phyloP scores from a whole-genome alignment of 2,329 filamentous ascomycete genomes.

The Diaporthe sp. region DNA sequence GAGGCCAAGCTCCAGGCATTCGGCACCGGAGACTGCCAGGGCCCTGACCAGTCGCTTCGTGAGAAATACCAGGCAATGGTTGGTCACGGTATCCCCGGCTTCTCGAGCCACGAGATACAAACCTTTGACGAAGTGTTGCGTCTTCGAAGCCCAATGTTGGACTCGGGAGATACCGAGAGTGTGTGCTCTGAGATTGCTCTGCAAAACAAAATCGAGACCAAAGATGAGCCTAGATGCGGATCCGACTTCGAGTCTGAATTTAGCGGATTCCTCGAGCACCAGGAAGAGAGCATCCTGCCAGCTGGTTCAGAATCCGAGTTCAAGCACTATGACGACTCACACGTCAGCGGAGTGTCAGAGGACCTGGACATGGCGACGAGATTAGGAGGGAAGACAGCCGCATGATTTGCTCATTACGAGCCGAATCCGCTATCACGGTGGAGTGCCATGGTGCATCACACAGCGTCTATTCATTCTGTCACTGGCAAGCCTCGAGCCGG shows the following conservation, averaged over 20 bases:
- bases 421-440: background rate
- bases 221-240: background rate
- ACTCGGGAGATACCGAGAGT: background rate
- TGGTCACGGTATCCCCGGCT: slow-evolving; percentile 33
- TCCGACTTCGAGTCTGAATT: slow-evolving; percentile 5
- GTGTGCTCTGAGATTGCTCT: background rate
- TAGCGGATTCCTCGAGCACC: slow-evolving; percentile 34
- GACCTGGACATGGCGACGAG: slow-evolving; percentile 29
- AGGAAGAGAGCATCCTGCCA: slow-evolving; percentile 30
- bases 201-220: background rate
- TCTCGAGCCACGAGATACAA: slow-evolving; percentile 15
- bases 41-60: slow-evolving; percentile 25
- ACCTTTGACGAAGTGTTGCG: slow-evolving; percentile 8
- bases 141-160: background rate
- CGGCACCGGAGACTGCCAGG: background rate
- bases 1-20: background rate
- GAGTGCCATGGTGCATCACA: background rate
- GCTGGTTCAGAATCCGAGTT: background rate
- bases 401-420: background rate
- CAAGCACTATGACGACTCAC: background rate
- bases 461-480: background rate
- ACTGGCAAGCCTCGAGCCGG: background rate
- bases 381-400: slow-evolving; percentile 20
- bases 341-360: slow-evolving; percentile 19
- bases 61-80: slow-evolving; percentile 35